Percentiles rank a stretch among this genome's conserved stretches.
These are phyloP conservation scores for Phenoliferia sp. DNA, from an alignment of 1,284 basidiomycete genomes.

Conservation along the genomic window DNA sequence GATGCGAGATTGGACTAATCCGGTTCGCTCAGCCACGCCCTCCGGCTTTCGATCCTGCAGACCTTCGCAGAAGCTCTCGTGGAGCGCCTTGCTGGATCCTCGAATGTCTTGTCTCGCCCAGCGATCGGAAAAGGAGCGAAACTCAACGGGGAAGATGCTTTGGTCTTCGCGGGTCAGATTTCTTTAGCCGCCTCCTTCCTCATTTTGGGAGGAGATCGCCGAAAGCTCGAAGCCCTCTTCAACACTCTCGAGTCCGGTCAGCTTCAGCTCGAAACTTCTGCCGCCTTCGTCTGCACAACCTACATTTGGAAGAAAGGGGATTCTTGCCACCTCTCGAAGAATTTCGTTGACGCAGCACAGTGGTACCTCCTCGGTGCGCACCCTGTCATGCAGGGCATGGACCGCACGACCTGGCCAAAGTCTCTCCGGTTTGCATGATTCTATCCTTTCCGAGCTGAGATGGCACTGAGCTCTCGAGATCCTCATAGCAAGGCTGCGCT, in stretches of 20 bases:
- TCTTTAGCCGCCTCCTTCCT: not conserved
- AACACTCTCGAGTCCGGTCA: not conserved
- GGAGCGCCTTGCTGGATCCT: not conserved
- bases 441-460: no score
- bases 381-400: not conserved
- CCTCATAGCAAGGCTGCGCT: slow-evolving; percentile 10
- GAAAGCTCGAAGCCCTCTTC: not conserved
- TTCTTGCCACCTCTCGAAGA: not conserved
- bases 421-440: not conserved
- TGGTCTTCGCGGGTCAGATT: not conserved
- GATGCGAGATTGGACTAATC: not conserved
- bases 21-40: not conserved
- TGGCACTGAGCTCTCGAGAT: not conserved
- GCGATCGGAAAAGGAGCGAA: no score
- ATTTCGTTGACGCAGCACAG: not conserved
- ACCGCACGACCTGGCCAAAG: not conserved
- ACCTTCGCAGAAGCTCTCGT: not conserved
- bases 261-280: not conserved
- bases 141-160: not conserved
- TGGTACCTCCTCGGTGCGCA: slow-evolving; percentile 6
- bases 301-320: slow-evolving; percentile 14
- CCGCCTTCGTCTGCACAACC: slow-evolving; percentile 9
- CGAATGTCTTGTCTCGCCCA: not conserved
- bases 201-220: not conserved
- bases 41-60: not conserved